Evolutionary conservation across 805 yeast genomes (phyloP), one percentile per base, ranked within the genome.

Genomic region (Barnettozyma salicaria): DNA sequence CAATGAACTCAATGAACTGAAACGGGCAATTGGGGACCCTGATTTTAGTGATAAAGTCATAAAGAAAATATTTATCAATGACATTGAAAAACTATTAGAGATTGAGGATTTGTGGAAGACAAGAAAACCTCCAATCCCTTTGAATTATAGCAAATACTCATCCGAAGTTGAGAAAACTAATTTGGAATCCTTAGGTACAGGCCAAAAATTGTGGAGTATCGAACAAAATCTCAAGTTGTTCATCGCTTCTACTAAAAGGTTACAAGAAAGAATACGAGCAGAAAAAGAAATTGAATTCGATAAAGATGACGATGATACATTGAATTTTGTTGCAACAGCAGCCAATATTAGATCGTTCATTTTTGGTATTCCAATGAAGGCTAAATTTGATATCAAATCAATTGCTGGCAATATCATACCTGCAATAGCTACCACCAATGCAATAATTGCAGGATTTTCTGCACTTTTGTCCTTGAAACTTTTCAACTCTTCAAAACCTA

Each of bases 361-460:
- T 3, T 90, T 89, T 54, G 65, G 69, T 18, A 88, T 89, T 39
- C 83, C 78, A 23, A 48, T 66, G 35, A 80, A 82, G 54, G 70
- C 92, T 4, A 80, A 84, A 42, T 92, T 94, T 55, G 95, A 87
- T 42, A 75, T 84, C 43, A 92, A 92, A 57, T 94, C 84, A 52
- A 88, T 90, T 45, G 98, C 98, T 0, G 99, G 99, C 6, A 92
- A 90, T 59, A 92, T 92, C 50, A 92, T 92, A 27, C 98, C 99
- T 0, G 98, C 98, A 0, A 89, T 94, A 49, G 97, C 98, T 6
- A 92, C 98, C 2, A 90, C 97, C 4, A 92, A 92, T 58, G 97
- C 98, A 1, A 80, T 92, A 11, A 80, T 92, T 49, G 88, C 96
- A 0, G 98, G 98, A 0, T 72, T 87, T 47, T 81, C 92, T 12